Evolutionary conservation across 2,329 filamentous ascomycete genomes (phyloP).

Genomic region (Tricladium varicosporioides): DNA sequence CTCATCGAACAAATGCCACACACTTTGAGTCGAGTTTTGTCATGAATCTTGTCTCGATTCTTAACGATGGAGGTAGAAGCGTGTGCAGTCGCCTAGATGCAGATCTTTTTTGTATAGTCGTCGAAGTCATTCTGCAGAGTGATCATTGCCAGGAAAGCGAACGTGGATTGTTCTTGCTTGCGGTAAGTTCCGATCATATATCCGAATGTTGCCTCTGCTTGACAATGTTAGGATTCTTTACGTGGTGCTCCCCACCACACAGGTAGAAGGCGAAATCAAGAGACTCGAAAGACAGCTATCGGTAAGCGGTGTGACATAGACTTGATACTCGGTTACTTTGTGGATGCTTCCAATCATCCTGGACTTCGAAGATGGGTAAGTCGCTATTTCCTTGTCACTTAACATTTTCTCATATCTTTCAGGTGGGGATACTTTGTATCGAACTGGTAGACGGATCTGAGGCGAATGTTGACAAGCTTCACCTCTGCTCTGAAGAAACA

Average conservation of each 20-base stretch:
- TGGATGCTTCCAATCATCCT: constrained; percentile 11
- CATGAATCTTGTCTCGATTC: constrained; percentile 4
- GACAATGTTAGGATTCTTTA: constrained; percentile 19
- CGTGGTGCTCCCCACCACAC: constrained; percentile 5
- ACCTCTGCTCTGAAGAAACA: constrained; percentile 20
- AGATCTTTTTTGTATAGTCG: constrained; percentile 17
- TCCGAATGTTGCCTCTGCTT: neutral
- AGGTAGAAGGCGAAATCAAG: neutral
- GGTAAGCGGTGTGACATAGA: constrained; percentile 18
- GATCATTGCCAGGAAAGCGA: constrained; percentile 22
- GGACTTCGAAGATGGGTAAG: constrained; percentile 30
- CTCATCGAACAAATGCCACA: constrained; percentile 5
- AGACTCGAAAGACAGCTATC: constrained; percentile 20
- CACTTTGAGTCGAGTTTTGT: constrained; percentile 9
- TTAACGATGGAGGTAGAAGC: constrained; percentile 19
- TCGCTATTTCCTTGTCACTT: neutral
- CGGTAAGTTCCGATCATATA: constrained; percentile 19
- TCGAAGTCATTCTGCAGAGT: constrained; percentile 22
- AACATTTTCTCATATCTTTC: constrained; percentile 1
- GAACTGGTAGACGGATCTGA: constrained; percentile 24
- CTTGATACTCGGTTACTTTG: constrained; percentile 22
- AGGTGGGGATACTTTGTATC: constrained; percentile 30
- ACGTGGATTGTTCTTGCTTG: constrained; percentile 27
- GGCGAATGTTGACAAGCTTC: constrained; percentile 17
- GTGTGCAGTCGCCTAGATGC: constrained; percentile 23